Evolutionary conservation across 2,329 filamentous ascomycete species (phyloP), one percentile per base, ranked within the genome.

Genomic region (Aureobasidium mangrovei): DNA sequence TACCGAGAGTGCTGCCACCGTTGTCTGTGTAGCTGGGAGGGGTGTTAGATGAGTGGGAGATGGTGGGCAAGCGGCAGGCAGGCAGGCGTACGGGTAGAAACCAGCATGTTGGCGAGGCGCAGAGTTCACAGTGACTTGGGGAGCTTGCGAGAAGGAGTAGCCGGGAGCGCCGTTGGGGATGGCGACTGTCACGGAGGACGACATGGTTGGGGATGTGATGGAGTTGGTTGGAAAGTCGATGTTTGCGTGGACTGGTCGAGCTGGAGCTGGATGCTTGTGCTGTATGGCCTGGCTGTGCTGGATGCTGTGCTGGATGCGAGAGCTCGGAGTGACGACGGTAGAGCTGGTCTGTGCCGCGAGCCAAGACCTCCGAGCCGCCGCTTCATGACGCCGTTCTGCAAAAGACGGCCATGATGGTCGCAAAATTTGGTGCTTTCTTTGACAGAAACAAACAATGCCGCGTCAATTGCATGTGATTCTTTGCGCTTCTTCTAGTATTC

Each of bases 1-100:
- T 97, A 66, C 90, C 93, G 55, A 98, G 82, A 53, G 93, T 97
- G 57, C 90, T 95, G 63, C 93, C 93, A 63, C 93, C 93, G 70
- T 98, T 98, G 77, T 98, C 91, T 62, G 93, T 94, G 74, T 98
- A 98, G 64, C 88, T 93, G 63, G 2, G 35, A 45, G 27, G 36
- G 39, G 8, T 41, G 56, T 59, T 38, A 45, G 38, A 40, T 18
- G n/a, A 60, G 51, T 32, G 26, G 26, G 36, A 53, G 46, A 7
- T 26, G n/a, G 12, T 32, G 5, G 18, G n/a, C 35, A n/a, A 1
- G 26, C 5, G 46, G 36, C 41, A 26, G 8, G 18, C 18, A 27
- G 18, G 29, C 18, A 40, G 47, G 51, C 86, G 66, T 81, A 95
- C 91, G 91, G 91, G 74, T 95, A 91, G 76, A 96, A 96, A 64